Evolutionary conservation across 345 rosid species (phyloP), one percentile per base, ranked within the genome.

Genomic region (Citrus reticulata): DNA sequence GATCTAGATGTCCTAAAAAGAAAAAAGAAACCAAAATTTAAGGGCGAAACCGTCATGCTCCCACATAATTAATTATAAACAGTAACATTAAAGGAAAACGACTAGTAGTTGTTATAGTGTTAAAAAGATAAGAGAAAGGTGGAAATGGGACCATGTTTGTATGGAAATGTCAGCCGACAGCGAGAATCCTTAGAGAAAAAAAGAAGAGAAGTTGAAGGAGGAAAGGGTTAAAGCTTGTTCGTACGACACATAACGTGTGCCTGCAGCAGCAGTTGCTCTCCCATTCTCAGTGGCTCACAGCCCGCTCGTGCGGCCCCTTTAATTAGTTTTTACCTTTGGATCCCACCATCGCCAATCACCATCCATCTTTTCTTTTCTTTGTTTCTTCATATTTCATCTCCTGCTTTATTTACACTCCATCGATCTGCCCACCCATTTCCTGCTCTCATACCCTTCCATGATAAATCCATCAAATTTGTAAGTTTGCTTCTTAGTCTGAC

Each of bases 301-400:
- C 75, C 83, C 81, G 85, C 86, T 83, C 87, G 85, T 87, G 86
- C 87, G 86, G 82, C 79, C 82, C 82, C 67, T 34, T 65, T 65
- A 17, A 17, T 67, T 59, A 17, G 5, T 49, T 20, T 35, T 6
- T 22, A 27, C 59, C 60, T 10, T 9, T 19, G 14, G 37, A 66
- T 59, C 71, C 79, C 67, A 69, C 72, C 59, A 62, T 34, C 25
- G 27, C 71, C 63, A 35, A 46, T 35, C 40, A 54, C 58, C 7
- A 54, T 54, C 58, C 22, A 4, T 17, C n/a, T 54, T 54, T 46
- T 20, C 37, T 27, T 49, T 9, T 9, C 30, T 25, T 27, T 24
- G 17, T 20, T 11, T 70, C 19, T 46, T 70, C 20, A 49, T 22
- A 34, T 27, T 70, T 42, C 22, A 25, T 69, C 69, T 65, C 24